Percentiles rank a stretch among this genome's conserved stretches.
Conservation (phyloP, 768 basidiomycete species). For the Tephrocybe sp. region DNA sequence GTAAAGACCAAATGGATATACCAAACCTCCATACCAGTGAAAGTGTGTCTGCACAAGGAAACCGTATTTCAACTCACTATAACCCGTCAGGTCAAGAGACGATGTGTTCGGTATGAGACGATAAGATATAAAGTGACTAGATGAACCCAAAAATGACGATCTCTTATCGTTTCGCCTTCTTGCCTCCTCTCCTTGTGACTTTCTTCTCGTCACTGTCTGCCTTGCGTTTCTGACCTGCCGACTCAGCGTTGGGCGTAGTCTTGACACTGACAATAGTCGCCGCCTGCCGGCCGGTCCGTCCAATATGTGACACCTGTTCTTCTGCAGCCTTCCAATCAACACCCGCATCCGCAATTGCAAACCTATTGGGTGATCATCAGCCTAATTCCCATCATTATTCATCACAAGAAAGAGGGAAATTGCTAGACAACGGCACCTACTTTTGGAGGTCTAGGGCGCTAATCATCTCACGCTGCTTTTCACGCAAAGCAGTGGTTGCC, state of each 20-base stretch:
- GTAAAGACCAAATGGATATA: too few species aligned
- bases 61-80: too few species aligned
- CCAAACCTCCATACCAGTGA: too few species aligned
- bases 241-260: constrained; percentile 23
- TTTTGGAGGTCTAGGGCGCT: constrained; percentile 84
- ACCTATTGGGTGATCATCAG: constrained; percentile 42
- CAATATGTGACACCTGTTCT: constrained; percentile 59
- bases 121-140: too few species aligned
- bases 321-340: constrained; percentile 79
- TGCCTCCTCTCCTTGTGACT: constrained; percentile 43
- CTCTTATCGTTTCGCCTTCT: constrained; percentile 49
- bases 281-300: constrained; percentile 32
- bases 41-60: too few species aligned
- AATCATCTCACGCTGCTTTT: constrained; percentile 86
- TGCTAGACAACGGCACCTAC: constrained; percentile 47
- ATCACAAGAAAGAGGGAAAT: constrained; percentile 3
- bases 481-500: constrained; percentile 62
- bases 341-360: constrained; percentile 68
- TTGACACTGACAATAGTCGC: constrained; percentile 82
- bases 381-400: constrained; percentile 13
- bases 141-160: too few species aligned
- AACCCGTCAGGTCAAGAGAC: too few species aligned
- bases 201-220: constrained; percentile 45
- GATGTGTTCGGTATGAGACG: too few species aligned
- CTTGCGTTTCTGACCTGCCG: constrained; percentile 61